Evolutionary conservation across 2,329 filamentous ascomycete species (phyloP), one percentile per base, ranked within the genome.

Genomic region (Cordyceps cateniannulata): DNA sequence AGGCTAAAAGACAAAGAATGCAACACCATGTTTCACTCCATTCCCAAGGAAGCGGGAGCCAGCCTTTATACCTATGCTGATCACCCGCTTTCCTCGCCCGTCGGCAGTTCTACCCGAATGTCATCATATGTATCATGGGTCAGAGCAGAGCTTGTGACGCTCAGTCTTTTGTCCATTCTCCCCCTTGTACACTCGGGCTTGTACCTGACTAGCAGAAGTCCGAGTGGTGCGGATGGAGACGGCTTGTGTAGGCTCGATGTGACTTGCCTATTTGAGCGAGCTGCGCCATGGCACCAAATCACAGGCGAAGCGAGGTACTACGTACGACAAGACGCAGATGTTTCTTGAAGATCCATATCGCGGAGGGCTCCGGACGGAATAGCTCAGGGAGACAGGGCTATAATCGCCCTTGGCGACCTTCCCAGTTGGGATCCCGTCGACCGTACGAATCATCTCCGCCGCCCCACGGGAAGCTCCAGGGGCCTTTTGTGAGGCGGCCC

Each of bases 381-480:
- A 35, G 32, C 32, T 20, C 25, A 29, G 24, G 27, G 42, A 16
- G 8, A 20, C 14, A 40, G 35, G 44, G 44, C 16, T 14, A 57
- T 7, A 12, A 18, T 24, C 14, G 32, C 20, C n/a, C 20, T 40
- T 24, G 3, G 29, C n/a, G 44, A 57, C 54, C 54, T 57, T 48
- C 54, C 54, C 5, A n/a, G 14, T 56, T 56, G n/a, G 42, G 35
- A 9, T 12, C 29, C 42, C 10, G 25, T 18, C 44, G 20, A 27
- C 20, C 8, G 18, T 2, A 49, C 29, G 5, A 25, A 27, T 40
- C 44, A 49, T 57, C 54, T 49, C 54, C 54, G 32, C 44, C 10
- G 54, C 54, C 54, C 54, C 54, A 40, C 44, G 54, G 54, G 22
- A 45, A 40, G 20, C 44, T 56, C 44, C 54, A n/a, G n/a, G n/a